Evolutionary conservation across 176 grass and related monocot species (phyloP), one percentile per base, ranked within the genome.

Genomic region (Triticum turgidum): DNA sequence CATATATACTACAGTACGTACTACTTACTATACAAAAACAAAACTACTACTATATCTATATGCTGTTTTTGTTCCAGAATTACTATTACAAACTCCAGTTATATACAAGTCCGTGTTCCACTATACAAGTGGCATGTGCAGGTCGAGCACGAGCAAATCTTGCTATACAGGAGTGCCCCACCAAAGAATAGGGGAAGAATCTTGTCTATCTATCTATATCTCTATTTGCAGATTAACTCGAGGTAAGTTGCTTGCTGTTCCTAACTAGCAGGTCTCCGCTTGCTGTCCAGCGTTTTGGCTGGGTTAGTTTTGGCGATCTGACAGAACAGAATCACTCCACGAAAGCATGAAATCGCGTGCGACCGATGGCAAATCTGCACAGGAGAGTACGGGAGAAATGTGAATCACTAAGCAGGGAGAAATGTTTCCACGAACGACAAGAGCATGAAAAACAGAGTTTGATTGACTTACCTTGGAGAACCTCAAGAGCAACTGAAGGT

Each of bases 321-420:
- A 98, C 12, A 98, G 90, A 71, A 98, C 24, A 6, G 92, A 94
- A 9, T 98, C 97, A 4, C 85, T 96, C 97, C 97, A 98, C 20
- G 88, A 89, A 84, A 98, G 97, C 88, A 98, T 94, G 39, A 98
- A 94, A 80, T 98, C 97, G 3, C 88, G 88, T 7, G 94, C 91
- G 6, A 91, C 87, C 2, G 90, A 87, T 27, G 97, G 97, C 33
- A 98, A 89, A 79, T 98, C 97, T 98, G 92, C 88, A 90, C 47
- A 64, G 4, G 69, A 9, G 2, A 59, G 72, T 39, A 91, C 64
- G 34, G 21, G 41, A 64, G 56, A 68, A 33, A 58, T 1, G 64
- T 73, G 17, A 25, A 49, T 45, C 7, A 7, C 35, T 79, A 64
- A 47, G 30, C 83, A 69, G 24, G 64, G 69, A 49, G 21, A 69